These are phyloP conservation scores for Xerocomus brunneocitrinus DNA, from an alignment of 768 basidiomycete genomes.

Conservation along the genomic window DNA sequence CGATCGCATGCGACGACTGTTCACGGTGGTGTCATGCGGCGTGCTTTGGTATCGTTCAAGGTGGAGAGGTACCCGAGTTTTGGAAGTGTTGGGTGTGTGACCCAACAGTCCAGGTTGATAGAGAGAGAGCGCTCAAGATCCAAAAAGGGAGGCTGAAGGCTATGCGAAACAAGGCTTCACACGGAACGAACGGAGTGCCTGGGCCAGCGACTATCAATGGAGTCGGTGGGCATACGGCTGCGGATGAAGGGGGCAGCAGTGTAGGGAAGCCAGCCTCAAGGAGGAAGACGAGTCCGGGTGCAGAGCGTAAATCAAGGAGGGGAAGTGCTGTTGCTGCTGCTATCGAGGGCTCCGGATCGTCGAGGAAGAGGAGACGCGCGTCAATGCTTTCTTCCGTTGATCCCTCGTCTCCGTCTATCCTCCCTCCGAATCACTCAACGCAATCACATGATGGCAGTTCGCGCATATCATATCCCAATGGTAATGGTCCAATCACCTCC, in stretches of 20 bases:
- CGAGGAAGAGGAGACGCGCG: slow-evolving; percentile 37
- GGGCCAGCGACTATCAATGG: slow-evolving; percentile 20
- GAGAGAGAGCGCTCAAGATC: slow-evolving; percentile 42
- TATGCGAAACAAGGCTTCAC: slow-evolving; percentile 26
- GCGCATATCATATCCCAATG: slow-evolving; percentile 14
- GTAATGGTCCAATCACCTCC: neutral
- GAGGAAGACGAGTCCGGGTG: slow-evolving; percentile 36
- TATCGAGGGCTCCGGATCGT: slow-evolving; percentile 30
- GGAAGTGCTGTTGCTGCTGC: slow-evolving; percentile 33
- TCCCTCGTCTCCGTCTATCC: slow-evolving; percentile 18
- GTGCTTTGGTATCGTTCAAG: slow-evolving; percentile 63
- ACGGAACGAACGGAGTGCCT: slow-evolving; percentile 19
- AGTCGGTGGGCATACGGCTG: slow-evolving; percentile 4
- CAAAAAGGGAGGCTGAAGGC: slow-evolving; percentile 39
- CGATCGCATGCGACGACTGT: slow-evolving; percentile 81
- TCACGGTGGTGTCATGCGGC: slow-evolving; percentile 80
- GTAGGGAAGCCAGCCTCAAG: slow-evolving; percentile 26
- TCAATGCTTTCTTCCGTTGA: slow-evolving; percentile 31
- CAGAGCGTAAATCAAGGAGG: slow-evolving; percentile 36
- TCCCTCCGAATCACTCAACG: slow-evolving; percentile 5
- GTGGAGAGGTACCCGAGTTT: slow-evolving; percentile 58
- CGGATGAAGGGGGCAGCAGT: slow-evolving; percentile 12
- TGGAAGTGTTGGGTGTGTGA: slow-evolving; percentile 74
- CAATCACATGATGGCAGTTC: slow-evolving; percentile 18
- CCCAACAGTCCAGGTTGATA: slow-evolving; percentile 42